Base-by-base conservation (phyloP, 2,329 filamentous ascomycete genomes). In the Scleromitrula shiraiana region DNA sequence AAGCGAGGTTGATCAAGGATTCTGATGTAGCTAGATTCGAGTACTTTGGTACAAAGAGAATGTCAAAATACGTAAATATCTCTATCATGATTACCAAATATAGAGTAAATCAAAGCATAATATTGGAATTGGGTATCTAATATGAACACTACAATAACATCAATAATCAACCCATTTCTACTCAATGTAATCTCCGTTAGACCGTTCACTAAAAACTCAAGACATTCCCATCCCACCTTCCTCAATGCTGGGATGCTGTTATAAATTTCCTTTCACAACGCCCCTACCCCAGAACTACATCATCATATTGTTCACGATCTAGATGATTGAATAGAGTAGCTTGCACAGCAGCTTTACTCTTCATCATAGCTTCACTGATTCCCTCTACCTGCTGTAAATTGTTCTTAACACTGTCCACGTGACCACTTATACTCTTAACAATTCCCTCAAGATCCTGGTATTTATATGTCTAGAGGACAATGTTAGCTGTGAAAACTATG, bases 331-430 rank as follows among this genome's bases (percentile, higher is more conserved):
- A 62, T 10, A 65, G 47, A 15, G 56, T 59, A 35, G 56, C 54
- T 47, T 62, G 60, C 20, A 65, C 56, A 42, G 55, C 56, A 19
- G 62, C 63, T 51, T 56, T 64, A 14, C 53, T 56, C 40, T 54
- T 59, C 12, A 50, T 47, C 27, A 65, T 61, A 38, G 61, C 58
- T 20, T 62, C 53, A 33, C 53, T 43, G 17, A 65, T 54, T 7
- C 60, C 62, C 23, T 56, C 32, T 19, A 65, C 54, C 43, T 62
- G 61, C 32, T 58, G 55, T 9, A 64, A 43, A 51, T 65, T 65
- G 23, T 57, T 56, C 26, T 59, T 49, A 29, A 65, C 57, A 37
- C 56, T 63, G 27, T 59, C 61, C 51, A 65, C 54, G 50, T 65
- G 64, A 52, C 56, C 57, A 33, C 53, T 44, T 7, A 65, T 41